Evolutionary conservation across 2,329 filamentous ascomycete species (phyloP), one percentile per base, ranked within the genome.

Genomic region (Plenodomus tracheiphilus): DNA sequence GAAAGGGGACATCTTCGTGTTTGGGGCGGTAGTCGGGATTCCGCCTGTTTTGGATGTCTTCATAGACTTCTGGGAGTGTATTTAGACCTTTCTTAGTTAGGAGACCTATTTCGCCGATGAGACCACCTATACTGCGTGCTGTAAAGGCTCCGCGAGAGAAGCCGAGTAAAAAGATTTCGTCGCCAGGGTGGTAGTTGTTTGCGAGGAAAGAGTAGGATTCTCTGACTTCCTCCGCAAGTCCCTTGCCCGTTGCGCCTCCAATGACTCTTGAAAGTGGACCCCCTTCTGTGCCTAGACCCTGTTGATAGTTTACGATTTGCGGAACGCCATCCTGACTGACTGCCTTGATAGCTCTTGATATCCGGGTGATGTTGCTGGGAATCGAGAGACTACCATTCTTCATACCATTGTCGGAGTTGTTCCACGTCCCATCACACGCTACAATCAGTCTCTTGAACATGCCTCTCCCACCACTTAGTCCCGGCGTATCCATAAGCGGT

Each of bases 181-280:
- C 76, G 46, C 79, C 79, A 0, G 72, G 72, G n/a, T 74, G 66
- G 55, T 77, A 82, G 62, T 82, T 82, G 46, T 77, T 77, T n/a
- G 75, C 73, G 2, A 82, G 64, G 58, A 81, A 82, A 6, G 72
- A 72, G 44, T 82, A 80, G 0, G 70, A 75, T 62, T 79, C 74
- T 11, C 77, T 68, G 3, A 81, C 74, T 39, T 77, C 76, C 28
- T 79, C 76, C 3, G 67, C 65, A 9, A 80, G 66, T 4, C 78
- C 77, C 54, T 74, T 71, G n/a, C 75, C 76, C 5, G 69, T 75
- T 15, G 72, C 62, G 15, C 76, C 71, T 28, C 71, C 65, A 32
- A 75, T 55, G 30, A 79, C 43, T 41, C 72, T 72, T 48, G 75
- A 74, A 20, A 78, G 51, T 3, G 74, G 61, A 4, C 74, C 72